Evolutionary conservation across 139 green algal genomes (phyloP).

Genomic region (Chlorella sorokiniana): DNA sequence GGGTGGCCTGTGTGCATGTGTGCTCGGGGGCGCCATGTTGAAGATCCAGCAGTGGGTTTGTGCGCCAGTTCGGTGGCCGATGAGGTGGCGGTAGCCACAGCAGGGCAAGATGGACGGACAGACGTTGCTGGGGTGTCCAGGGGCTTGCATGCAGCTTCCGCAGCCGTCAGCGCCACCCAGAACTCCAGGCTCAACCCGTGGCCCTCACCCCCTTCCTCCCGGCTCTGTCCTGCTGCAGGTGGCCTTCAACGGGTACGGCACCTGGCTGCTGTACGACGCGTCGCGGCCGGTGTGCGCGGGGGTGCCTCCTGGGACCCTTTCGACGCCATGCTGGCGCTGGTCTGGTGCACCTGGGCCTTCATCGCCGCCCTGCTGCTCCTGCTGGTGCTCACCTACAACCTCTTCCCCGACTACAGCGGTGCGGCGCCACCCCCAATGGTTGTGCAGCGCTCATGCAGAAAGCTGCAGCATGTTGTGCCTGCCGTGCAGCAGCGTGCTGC

Average conservation of each 20-base stretch:
- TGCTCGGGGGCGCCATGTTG: too few species aligned
- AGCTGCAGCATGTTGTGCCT: too few species aligned
- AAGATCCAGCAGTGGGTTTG: too few species aligned
- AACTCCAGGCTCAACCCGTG: neutral
- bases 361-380: conserved; percentile 20
- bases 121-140: too few species aligned
- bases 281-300: neutral
- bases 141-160: neutral
- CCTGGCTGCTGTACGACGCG: conserved; percentile 14
- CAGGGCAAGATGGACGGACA: too few species aligned
- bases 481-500: too few species aligned
- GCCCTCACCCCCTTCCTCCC: too few species aligned
- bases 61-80: too few species aligned
- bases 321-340: conserved; percentile 27
- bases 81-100: too few species aligned
- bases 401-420: conserved; percentile 21
- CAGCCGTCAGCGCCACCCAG: neutral
- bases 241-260: conserved; percentile 34
- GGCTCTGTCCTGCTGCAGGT: conserved; percentile 13
- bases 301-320: conserved; percentile 12
- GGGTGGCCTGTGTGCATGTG: neutral
- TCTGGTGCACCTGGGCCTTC: conserved; percentile 51
- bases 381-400: conserved; percentile 46
- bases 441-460: too few species aligned
- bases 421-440: too few species aligned